Evolutionary conservation across 441 rosid species (phyloP).

Genomic region (Francoa sonchifolia): DNA sequence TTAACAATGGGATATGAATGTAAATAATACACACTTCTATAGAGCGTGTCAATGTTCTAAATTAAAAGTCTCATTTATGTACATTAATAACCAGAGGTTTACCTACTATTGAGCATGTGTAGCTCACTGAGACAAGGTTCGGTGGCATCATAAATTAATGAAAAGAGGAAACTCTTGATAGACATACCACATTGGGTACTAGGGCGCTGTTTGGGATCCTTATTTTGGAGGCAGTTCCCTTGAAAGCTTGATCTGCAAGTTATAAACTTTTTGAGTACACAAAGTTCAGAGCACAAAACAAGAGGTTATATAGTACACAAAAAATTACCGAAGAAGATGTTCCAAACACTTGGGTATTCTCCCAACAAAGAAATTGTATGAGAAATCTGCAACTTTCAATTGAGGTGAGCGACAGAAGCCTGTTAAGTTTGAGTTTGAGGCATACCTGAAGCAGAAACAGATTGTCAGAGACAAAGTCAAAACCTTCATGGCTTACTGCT

Average conservation of each 20-base stretch:
- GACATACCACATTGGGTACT: constrained; percentile 49
- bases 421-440: constrained; percentile 37
- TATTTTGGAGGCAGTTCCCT: constrained; percentile 72
- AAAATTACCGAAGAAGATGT: constrained; percentile 52
- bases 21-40: no score
- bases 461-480: constrained; percentile 8
- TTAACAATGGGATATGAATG: no score
- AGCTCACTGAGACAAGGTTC: no score
- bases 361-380: constrained; percentile 75
- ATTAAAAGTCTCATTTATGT: no score
- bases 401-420: constrained; percentile 65
- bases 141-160: no score
- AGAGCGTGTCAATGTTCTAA: no score
- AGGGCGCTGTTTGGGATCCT: constrained; percentile 60
- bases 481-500: background rate
- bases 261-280: constrained; percentile 4
- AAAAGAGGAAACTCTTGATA: background rate
- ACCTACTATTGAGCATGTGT: no score
- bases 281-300: constrained; percentile 5
- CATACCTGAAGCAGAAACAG: constrained; percentile 33
- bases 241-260: constrained; percentile 67
- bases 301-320: constrained; percentile 5
- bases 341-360: constrained; percentile 70
- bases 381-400: constrained; percentile 65
- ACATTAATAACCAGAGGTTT: no score